Evolutionary conservation across 306 rosid species (phyloP).

Genomic region (Quercus gilva): DNA sequence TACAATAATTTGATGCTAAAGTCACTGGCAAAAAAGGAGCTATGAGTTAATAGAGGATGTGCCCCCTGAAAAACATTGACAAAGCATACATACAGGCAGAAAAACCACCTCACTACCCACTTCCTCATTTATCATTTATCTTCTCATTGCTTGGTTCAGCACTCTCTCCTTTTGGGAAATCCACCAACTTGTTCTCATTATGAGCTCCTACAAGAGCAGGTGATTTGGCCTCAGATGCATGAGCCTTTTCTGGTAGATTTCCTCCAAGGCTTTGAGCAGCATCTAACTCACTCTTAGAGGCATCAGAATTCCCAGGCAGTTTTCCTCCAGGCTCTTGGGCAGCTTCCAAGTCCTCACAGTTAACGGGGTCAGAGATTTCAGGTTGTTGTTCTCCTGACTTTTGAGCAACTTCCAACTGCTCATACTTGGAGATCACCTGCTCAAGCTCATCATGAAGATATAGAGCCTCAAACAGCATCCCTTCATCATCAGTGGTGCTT

Average conservation of each 20-base stretch:
- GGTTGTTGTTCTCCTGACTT: slow-evolving; percentile 27
- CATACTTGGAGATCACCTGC: slow-evolving; percentile 59
- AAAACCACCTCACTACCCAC: slow-evolving; percentile 2
- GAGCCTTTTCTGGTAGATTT: slow-evolving; percentile 22
- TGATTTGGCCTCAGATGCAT: slow-evolving; percentile 29
- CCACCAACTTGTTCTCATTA: slow-evolving; percentile 33
- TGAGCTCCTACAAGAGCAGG: slow-evolving; percentile 12
- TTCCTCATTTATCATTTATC: slow-evolving; percentile 34
- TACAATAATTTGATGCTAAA: slow-evolving; percentile 17
- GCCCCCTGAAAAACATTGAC: slow-evolving; percentile 18
- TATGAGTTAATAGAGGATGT: slow-evolving; percentile 2
- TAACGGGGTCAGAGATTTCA: slow-evolving; percentile 34
- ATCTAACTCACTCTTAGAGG: slow-evolving; percentile 20
- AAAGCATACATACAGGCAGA: slow-evolving; percentile 24
- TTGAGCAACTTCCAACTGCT: slow-evolving; percentile 58
- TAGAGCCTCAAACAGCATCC: slow-evolving; percentile 72
- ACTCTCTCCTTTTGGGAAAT: slow-evolving; percentile 22
- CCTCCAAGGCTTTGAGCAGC: slow-evolving; percentile 26
- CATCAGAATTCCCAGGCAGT: slow-evolving; percentile 17
- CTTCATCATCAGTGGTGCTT: slow-evolving; percentile 70
- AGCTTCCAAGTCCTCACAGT: slow-evolving; percentile 25
- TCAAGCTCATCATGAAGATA: slow-evolving; percentile 80
- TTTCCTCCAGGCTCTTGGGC: slow-evolving; percentile 23
- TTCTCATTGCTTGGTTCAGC: slow-evolving; percentile 19
- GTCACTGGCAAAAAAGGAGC: slow-evolving; percentile 18